Evolutionary conservation across 306 rosid genomes (phyloP).

Genomic region (Fragaria nilgerrensis): DNA sequence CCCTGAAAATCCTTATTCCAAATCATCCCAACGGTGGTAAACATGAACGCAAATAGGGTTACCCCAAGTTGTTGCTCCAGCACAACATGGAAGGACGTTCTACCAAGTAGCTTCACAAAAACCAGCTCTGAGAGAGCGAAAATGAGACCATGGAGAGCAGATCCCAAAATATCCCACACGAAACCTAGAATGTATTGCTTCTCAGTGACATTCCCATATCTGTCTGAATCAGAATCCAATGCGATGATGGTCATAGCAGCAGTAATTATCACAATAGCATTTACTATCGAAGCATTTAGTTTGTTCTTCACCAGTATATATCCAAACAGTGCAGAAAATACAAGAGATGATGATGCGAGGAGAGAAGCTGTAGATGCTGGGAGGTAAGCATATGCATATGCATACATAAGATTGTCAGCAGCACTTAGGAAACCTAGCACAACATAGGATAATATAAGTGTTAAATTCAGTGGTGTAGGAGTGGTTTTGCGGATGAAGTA

Average conservation of each 20-base stretch:
- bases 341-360: slow-evolving; percentile 78
- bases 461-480: slow-evolving; percentile 59
- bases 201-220: slow-evolving; percentile 45
- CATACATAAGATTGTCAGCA: slow-evolving; percentile 91
- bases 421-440: slow-evolving; percentile 73
- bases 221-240: slow-evolving; percentile 81
- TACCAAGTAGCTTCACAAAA: slow-evolving; percentile 57
- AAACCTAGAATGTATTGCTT: slow-evolving; percentile 69
- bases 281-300: slow-evolving; percentile 61
- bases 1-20: slow-evolving; percentile 55
- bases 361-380: slow-evolving; percentile 94
- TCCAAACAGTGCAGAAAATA: slow-evolving; percentile 76
- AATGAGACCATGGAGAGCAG: slow-evolving; percentile 93
- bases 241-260: slow-evolving; percentile 76
- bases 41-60: slow-evolving; percentile 60
- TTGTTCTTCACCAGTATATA: slow-evolving; percentile 72
- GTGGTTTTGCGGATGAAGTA: slow-evolving; percentile 43
- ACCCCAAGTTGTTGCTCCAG: slow-evolving; percentile 94
- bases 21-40: slow-evolving; percentile 66
- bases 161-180: slow-evolving; percentile 81
- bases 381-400: slow-evolving; percentile 93
- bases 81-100: slow-evolving; percentile 83
- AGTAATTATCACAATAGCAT: slow-evolving; percentile 64
- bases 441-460: slow-evolving; percentile 51
- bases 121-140: slow-evolving; percentile 84